Evolutionary conservation across 2,329 filamentous ascomycete species (phyloP).

Genomic region (Aspergillus fructus): DNA sequence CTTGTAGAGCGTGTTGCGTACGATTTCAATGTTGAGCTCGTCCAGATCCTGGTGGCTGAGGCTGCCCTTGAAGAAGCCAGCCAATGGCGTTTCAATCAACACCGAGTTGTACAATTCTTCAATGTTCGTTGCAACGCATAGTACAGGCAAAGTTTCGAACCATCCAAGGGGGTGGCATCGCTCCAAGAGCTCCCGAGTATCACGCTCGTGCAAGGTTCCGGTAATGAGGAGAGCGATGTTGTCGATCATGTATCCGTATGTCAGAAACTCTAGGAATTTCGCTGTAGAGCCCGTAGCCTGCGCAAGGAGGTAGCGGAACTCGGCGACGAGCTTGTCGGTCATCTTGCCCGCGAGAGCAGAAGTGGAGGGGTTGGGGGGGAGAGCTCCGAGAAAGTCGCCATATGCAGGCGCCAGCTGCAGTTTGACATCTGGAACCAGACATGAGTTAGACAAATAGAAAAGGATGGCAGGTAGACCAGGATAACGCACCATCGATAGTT

Average conservation of each 20-base stretch:
- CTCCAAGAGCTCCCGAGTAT: constrained; percentile 91
- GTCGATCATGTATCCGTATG: constrained; percentile 99
- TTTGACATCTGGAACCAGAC: constrained; percentile 73
- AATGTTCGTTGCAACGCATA: constrained; percentile 97
- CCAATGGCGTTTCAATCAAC: constrained; percentile 91
- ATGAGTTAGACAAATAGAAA: background rate
- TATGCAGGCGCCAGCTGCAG: constrained; percentile 95
- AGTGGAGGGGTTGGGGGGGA: constrained; percentile 95
- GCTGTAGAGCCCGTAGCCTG: constrained; percentile 89
- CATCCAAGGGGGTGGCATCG: constrained; percentile 95
- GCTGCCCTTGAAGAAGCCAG: constrained; percentile 95
- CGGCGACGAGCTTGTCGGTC: constrained; percentile 95
- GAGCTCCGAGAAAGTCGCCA: constrained; percentile 89
- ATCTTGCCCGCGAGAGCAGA: constrained; percentile 92
- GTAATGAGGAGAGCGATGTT: constrained; percentile 98
- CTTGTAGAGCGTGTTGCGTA: constrained; percentile 98
- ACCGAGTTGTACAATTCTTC: constrained; percentile 99
- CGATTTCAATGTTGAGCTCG: constrained; percentile 98
- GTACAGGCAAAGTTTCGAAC: constrained; percentile 98
- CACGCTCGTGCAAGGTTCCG: constrained; percentile 93
- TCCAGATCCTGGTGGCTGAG: constrained; percentile 95
- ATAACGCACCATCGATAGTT: constrained; percentile 78
- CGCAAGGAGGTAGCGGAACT: constrained; percentile 93
- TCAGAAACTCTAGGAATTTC: constrained; percentile 97
- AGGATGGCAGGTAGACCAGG: constrained; percentile 1